A percentile compares a stretch with the other conserved stretches of the same genome.
These are phyloP conservation scores for Fusarium floridanum DNA, from an alignment of 2,329 filamentous ascomycete genomes.

Conservation along the genomic window DNA sequence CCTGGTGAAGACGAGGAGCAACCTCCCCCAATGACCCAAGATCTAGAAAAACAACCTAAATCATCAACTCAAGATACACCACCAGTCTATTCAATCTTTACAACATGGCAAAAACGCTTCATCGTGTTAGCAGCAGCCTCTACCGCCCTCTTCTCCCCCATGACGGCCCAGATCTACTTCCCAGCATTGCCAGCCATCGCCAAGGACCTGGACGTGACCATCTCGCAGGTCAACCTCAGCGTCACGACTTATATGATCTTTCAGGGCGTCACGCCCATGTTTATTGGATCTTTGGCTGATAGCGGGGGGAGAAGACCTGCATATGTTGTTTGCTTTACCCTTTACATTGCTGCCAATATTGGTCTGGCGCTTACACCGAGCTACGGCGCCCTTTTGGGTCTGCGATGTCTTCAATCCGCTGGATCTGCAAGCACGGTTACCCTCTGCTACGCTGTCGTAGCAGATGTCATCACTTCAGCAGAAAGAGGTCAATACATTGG, in stretches of 20 bases:
- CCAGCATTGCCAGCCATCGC: constrained; percentile 65
- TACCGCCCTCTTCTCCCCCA: constrained; percentile 60
- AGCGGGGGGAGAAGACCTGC: constrained; percentile 65
- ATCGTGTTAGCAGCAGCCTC: constrained; percentile 56
- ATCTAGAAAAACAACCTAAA: constrained; percentile 21
- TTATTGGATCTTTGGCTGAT: constrained; percentile 69
- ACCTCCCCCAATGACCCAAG: background rate
- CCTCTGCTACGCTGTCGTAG: constrained; percentile 69
- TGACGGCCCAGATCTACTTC: constrained; percentile 66
- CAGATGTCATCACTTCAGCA: constrained; percentile 71
- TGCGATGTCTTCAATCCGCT: constrained; percentile 69
- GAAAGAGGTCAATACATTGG: constrained; percentile 73
- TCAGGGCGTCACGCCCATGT: constrained; percentile 70
- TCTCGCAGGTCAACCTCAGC: constrained; percentile 61
- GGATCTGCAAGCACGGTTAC: constrained; percentile 72
- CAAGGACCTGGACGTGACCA: constrained; percentile 59
- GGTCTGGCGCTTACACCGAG: constrained; percentile 64
- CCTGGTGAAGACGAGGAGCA: constrained; percentile 11
- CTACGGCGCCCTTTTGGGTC: constrained; percentile 64
- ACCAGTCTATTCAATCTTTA: constrained; percentile 55
- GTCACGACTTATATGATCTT: constrained; percentile 71
- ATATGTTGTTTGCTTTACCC: constrained; percentile 65
- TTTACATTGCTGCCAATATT: constrained; percentile 67
- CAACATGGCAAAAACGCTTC: constrained; percentile 55
- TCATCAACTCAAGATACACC: background rate